Conservation (phyloP, 179 eudicot species). For the Silene coronaria region DNA sequence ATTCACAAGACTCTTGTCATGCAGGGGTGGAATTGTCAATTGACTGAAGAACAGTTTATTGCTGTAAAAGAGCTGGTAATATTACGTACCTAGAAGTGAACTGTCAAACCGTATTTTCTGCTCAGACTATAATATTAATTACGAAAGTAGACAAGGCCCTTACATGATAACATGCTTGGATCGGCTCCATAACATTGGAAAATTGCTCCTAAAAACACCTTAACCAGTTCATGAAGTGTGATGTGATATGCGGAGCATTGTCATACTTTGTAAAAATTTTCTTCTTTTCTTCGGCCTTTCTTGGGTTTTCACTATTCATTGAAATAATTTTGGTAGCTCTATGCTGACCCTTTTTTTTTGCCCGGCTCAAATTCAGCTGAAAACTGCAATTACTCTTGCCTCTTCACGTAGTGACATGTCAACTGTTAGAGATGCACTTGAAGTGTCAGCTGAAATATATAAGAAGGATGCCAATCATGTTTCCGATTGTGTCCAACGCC, state of each 20-base stretch:
- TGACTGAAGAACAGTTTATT: conserved; percentile 97
- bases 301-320: conserved; percentile 2
- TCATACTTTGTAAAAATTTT: not conserved
- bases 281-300: not conserved
- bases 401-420: conserved; percentile 84
- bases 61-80: conserved; percentile 96
- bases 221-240: not conserved
- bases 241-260: not conserved
- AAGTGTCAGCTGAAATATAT: conserved; percentile 92
- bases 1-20: conserved; percentile 19
- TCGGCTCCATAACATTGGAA: not conserved
- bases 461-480: conserved; percentile 79
- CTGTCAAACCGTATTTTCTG: not conserved
- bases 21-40: conserved; percentile 86
- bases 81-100: not conserved
- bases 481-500: conserved; percentile 87
- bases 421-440: conserved; percentile 92
- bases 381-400: conserved; percentile 89
- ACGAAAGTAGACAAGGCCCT: not conserved
- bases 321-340: not conserved
- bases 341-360: not conserved
- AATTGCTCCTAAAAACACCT: not conserved
- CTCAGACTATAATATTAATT: not conserved
- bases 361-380: conserved; percentile 42
- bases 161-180: not conserved